These are phyloP conservation scores for Camellia sinensis DNA, from an alignment of 148 eudicot species.

Conservation along the genomic window DNA sequence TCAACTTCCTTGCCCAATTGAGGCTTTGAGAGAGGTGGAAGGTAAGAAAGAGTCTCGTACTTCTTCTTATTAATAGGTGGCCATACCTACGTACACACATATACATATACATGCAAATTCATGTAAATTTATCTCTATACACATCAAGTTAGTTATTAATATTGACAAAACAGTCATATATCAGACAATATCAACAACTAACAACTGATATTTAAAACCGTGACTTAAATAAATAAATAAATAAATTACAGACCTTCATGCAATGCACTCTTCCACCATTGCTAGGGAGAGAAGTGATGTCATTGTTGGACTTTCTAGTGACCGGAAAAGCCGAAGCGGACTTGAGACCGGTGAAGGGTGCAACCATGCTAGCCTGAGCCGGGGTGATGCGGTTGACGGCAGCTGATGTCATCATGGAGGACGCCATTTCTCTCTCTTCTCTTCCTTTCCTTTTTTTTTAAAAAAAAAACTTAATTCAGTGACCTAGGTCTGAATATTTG, in stretches of 20 bases:
- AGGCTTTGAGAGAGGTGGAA: slow-evolving; percentile 35
- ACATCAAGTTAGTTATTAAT: no score
- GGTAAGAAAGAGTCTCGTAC: slow-evolving; percentile 76
- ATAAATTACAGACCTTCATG: slow-evolving; percentile 38
- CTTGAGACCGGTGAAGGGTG: slow-evolving; percentile 57
- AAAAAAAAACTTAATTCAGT: no score
- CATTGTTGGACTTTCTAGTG: slow-evolving; percentile 28
- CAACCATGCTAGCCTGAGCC: slow-evolving; percentile 47
- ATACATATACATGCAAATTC: no score
- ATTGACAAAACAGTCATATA: no score
- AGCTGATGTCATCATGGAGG: slow-evolving; percentile 35
- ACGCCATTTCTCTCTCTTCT: slow-evolving; percentile 32
- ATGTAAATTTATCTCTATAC: no score
- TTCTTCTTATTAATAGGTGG: slow-evolving; percentile 52
- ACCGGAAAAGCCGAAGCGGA: slow-evolving; percentile 40
- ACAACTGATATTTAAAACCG: no score
- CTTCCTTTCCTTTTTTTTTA: no score
- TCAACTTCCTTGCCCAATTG: slow-evolving; percentile 44
- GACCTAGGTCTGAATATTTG: no score
- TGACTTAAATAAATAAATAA: no score
- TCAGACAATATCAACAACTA: no score
- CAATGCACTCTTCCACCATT: slow-evolving; percentile 57
- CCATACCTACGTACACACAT: slow-evolving; percentile 46
- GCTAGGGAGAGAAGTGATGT: slow-evolving; percentile 43
- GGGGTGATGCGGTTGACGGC: slow-evolving; percentile 28